Base-by-base conservation (phyloP, 2,329 filamentous ascomycete species). In the Cercospora janseana region DNA sequence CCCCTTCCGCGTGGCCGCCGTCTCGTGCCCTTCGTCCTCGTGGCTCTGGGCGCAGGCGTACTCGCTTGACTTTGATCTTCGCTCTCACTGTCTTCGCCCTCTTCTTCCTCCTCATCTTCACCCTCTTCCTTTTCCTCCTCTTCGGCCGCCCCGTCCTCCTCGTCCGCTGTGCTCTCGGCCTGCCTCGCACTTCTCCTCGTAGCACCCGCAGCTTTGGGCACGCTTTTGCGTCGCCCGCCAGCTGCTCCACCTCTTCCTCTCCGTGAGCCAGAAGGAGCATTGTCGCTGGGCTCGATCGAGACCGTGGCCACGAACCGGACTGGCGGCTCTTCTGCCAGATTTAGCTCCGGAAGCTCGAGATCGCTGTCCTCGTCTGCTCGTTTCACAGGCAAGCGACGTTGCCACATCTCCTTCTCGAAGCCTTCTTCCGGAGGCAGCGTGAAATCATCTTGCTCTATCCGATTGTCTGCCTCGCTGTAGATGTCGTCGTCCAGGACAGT, bases 371-470 rank as follows among this genome's bases (percentile, higher is more conserved):
- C 55, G 28, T 53, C 49, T 37, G 37, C 28, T 38, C 38, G 26
- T 16, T 34, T 27, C 31, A 47, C 31, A 15, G 55, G 47, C 16
- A 69, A 58, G 6, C 74, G 62, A 27, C 63, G 62, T 28, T 66
- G 63, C 74, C 74, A 76, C 60, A 73, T 72, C 52, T 72, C 40
- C 37, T 70, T 69, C 43, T 66, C 71, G 49, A 69, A 73, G 3
- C 59, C 60, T 20, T 54, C 60, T 1, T 63, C 63, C n/a, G 69
- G 69, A 3, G 72, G 72, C 8, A 75, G 65, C 43, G 68, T 64
- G 44, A 76, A 76, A 6, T 71, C 69, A 20, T 63, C 65, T 3
- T 68, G 67, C 5, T 68, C 63, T 6, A 66, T 69, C 51, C 71
- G 69, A 32, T 66, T 59, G 13, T 55, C 64, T 7, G 63, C 65